Conservation (phyloP, 495 filamentous ascomycete species). For the Parathielavia hyrcaniae region DNA sequence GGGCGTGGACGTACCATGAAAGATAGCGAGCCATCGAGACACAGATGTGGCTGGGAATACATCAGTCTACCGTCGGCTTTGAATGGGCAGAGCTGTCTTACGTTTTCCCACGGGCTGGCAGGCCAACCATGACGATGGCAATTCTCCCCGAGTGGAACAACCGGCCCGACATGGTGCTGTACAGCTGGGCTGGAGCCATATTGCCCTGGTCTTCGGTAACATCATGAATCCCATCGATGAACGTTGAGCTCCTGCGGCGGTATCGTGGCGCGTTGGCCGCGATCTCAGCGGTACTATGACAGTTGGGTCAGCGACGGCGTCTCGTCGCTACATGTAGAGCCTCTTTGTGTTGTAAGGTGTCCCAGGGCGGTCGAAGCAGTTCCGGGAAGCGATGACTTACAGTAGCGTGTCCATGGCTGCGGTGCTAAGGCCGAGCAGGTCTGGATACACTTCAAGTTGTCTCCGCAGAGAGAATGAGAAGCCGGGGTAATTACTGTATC, state of each 20-base stretch:
- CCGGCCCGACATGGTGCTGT: constrained; percentile 93
- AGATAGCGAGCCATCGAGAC: constrained; percentile 94
- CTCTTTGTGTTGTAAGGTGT: too few species aligned
- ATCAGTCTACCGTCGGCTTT: background rate
- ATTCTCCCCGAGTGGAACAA: constrained; percentile 97
- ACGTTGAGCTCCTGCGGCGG: constrained; percentile 85
- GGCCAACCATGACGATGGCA: constrained; percentile 92
- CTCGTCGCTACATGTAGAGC: too few species aligned
- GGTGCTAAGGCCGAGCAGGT: too few species aligned
- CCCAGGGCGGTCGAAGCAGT: background rate
- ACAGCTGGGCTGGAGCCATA: constrained; percentile 92
- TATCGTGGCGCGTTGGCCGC: constrained; percentile 76
- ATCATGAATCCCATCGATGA: constrained; percentile 97
- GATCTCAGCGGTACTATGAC: constrained; percentile 69
- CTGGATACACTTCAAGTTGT: too few species aligned
- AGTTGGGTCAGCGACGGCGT: constrained; percentile 21
- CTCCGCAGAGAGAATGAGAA: too few species aligned
- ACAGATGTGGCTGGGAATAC: constrained; percentile 66
- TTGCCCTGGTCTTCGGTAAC: constrained; percentile 67
- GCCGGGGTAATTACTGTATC: too few species aligned
- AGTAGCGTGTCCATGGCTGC: background rate
- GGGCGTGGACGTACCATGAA: constrained; percentile 60
- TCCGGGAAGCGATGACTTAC: background rate
- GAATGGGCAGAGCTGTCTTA: constrained; percentile 29
- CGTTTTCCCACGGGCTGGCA: constrained; percentile 96